A percentile compares a stretch with the other conserved stretches of the same genome.
phyloP scores from a whole-genome alignment of 2,329 filamentous ascomycete genomes.

The Xenoacremonium recifei region DNA sequence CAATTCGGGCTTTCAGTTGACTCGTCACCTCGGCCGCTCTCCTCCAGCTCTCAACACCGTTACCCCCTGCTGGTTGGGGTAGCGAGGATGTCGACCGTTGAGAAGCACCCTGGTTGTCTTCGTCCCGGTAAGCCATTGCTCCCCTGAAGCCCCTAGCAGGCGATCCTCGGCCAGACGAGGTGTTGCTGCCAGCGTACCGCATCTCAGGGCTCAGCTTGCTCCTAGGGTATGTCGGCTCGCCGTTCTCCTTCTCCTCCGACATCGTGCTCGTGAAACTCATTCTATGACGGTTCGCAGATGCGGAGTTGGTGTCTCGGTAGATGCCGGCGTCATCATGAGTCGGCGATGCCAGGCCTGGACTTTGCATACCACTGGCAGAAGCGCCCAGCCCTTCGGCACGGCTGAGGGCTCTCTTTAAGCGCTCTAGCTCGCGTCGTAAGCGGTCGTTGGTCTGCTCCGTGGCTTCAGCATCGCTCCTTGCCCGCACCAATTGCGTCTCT shows the following conservation, averaged over 20 bases:
- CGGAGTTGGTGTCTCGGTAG: conserved; percentile 51
- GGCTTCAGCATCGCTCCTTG: conserved; percentile 83
- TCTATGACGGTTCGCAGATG: conserved; percentile 44
- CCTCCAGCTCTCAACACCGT: conserved; percentile 81
- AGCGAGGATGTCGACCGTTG: conserved; percentile 36
- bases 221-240: conserved; percentile 45
- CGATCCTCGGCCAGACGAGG: conserved; percentile 57
- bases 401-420: conserved; percentile 83
- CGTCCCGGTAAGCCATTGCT: conserved; percentile 30
- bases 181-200: conserved; percentile 47
- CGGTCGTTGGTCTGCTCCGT: conserved; percentile 84
- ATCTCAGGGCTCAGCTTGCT: conserved; percentile 57
- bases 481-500: conserved; percentile 92
- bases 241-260: conserved; percentile 78
- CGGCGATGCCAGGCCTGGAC: conserved; percentile 48
- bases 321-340: conserved; percentile 53
- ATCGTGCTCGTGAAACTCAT: conserved; percentile 64
- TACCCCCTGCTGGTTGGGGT: conserved; percentile 32
- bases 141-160: conserved; percentile 56
- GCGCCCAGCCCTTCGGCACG: conserved; percentile 53
- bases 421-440: conserved; percentile 83
- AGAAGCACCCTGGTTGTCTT: conserved; percentile 30
- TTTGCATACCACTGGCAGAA: conserved; percentile 34
- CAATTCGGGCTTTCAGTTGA: conserved; percentile 94
- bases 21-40: conserved; percentile 96